phyloP scores from a whole-genome alignment of 306 rosid species.

The Rosa lucieae region DNA sequence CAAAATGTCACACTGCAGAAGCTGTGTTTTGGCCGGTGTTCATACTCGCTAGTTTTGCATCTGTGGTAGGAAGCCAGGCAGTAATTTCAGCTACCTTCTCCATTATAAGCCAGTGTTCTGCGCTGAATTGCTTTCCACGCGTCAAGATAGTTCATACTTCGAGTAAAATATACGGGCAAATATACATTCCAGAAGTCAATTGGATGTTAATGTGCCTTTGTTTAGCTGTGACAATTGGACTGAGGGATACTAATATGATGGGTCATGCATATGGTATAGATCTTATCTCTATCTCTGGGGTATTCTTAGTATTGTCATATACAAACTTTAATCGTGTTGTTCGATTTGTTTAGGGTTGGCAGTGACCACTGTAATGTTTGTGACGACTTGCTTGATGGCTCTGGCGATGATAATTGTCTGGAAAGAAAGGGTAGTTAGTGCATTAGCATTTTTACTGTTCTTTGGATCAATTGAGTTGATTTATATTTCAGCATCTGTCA shows the following conservation, averaged over 20 bases:
- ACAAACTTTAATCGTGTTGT: slow-evolving; percentile 27
- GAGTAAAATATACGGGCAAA: slow-evolving; percentile 61
- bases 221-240: slow-evolving; percentile 60
- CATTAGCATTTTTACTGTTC: slow-evolving; percentile 45
- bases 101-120: slow-evolving; percentile 63
- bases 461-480: slow-evolving; percentile 64
- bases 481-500: slow-evolving; percentile 58
- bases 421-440: slow-evolving; percentile 49
- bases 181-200: slow-evolving; percentile 77
- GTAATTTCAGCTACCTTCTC: slow-evolving; percentile 76
- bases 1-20: slow-evolving; percentile 41
- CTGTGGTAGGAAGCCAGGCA: slow-evolving; percentile 71
- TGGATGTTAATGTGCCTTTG: slow-evolving; percentile 78
- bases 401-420: slow-evolving; percentile 63
- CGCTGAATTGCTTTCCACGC: slow-evolving; percentile 65
- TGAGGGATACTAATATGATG: slow-evolving; percentile 62
- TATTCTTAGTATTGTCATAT: slow-evolving; percentile 6
- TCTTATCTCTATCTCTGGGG: not conserved
- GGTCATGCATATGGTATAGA: slow-evolving; percentile 72
- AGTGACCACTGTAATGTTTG: slow-evolving; percentile 62
- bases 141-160: slow-evolving; percentile 69
- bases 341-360: slow-evolving; percentile 54
- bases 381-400: slow-evolving; percentile 75
- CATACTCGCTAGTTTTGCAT: slow-evolving; percentile 61
- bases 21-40: slow-evolving; percentile 79